Percentiles rank a stretch among this genome's conserved stretches.
phyloP scores from a whole-genome alignment of 1,284 basidiomycete species.

The Cutaneotrichosporon sp. region DNA sequence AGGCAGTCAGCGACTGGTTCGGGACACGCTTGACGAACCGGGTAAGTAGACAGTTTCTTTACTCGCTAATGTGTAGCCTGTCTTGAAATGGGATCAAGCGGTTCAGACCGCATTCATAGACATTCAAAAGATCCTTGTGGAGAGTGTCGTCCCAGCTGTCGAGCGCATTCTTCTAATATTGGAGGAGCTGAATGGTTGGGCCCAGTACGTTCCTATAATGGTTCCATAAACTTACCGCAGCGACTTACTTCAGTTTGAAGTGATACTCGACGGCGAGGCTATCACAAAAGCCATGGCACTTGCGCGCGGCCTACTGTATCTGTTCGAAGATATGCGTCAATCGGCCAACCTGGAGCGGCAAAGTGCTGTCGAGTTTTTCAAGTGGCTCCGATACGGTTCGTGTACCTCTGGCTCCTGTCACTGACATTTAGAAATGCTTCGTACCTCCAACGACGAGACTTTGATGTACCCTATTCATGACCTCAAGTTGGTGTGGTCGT shows the following conservation, averaged over 20 bases:
- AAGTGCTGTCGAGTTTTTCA: conserved; percentile 36
- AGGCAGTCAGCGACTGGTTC: conserved; percentile 41
- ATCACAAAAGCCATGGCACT: neutral
- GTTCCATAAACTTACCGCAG: neutral
- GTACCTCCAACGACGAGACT: conserved; percentile 3
- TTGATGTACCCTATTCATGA: conserved; percentile 29
- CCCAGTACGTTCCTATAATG: neutral
- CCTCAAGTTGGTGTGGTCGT: conserved; percentile 42
- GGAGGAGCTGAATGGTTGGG: conserved; percentile 37
- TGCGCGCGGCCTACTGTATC: conserved; percentile 5
- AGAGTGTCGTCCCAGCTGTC: conserved; percentile 37
- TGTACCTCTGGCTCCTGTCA: neutral
- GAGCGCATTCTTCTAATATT: conserved; percentile 38
- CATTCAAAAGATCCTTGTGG: conserved; percentile 31
- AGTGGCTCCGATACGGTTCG: conserved; percentile 44
- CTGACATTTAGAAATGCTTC: conserved; percentile 11
- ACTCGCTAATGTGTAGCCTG: conserved; percentile 21
- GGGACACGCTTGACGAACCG: conserved; percentile 40
- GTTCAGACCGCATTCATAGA: conserved; percentile 27
- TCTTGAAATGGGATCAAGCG: conserved; percentile 41
- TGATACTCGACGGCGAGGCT: neutral
- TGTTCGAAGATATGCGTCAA: conserved; percentile 33
- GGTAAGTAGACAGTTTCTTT: conserved; percentile 14
- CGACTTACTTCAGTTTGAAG: conserved; percentile 1
- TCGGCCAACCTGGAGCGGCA: conserved; percentile 30